A percentile compares a stretch with the other conserved stretches of the same genome.
phyloP scores from a whole-genome alignment of 2,329 filamentous ascomycete species.

The Pezicula carpinea region DNA sequence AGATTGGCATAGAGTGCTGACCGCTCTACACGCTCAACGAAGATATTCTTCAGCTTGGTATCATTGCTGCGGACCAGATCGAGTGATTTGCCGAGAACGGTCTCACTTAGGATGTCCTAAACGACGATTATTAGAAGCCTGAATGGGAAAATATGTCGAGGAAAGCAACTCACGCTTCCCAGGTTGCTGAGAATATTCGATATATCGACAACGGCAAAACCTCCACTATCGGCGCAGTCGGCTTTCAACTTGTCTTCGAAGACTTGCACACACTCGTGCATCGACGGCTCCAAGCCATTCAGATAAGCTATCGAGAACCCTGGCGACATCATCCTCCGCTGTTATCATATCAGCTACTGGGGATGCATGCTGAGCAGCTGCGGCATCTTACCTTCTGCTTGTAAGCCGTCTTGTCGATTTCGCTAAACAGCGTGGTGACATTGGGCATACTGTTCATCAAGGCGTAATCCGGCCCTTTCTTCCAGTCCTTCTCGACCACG shows the following conservation, averaged over 20 bases:
- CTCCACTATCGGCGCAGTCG: constrained; percentile 7
- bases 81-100: constrained; percentile 17
- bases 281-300: constrained; percentile 13
- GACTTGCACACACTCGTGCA: constrained; percentile 12
- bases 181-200: constrained; percentile 10
- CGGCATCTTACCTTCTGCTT: constrained; percentile 9
- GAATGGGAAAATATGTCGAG: not conserved
- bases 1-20: constrained; percentile 10
- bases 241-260: constrained; percentile 8
- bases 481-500: constrained; percentile 13
- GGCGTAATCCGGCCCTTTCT: constrained; percentile 13
- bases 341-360: not conserved
- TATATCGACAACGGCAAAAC: constrained; percentile 8
- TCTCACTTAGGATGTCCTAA: constrained; percentile 15
- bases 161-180: constrained; percentile 8
- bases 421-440: constrained; percentile 11
- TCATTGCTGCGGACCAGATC: constrained; percentile 13
- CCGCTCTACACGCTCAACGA: constrained; percentile 8
- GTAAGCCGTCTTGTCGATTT: constrained; percentile 12
- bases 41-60: constrained; percentile 9
- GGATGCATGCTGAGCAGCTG: not conserved
- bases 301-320: constrained; percentile 17
- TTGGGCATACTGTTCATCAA: not conserved
- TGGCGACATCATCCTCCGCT: constrained; percentile 14
- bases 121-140: not conserved